phyloP scores from a whole-genome alignment of 306 rosid species.

The Oemleria cerasiformis region DNA sequence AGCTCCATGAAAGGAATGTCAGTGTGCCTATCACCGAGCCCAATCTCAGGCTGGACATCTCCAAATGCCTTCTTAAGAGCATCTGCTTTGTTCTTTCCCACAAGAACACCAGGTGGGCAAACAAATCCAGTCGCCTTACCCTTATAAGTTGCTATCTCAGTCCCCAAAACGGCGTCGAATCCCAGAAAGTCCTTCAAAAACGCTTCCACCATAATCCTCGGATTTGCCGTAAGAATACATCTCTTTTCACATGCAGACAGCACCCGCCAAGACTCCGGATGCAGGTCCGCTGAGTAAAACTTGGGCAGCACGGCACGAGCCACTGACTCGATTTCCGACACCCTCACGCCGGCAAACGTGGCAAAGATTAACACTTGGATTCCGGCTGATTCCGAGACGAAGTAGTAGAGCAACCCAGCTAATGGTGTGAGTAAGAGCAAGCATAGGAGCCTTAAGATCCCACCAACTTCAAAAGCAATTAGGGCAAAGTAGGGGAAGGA shows the following conservation, averaged over 20 bases:
- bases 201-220: constrained; percentile 77
- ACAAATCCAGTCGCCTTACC: constrained; percentile 81
- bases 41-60: constrained; percentile 51
- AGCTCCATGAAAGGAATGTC: constrained; percentile 73
- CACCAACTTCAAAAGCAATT: constrained; percentile 76
- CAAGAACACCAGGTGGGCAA: constrained; percentile 51
- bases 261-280: constrained; percentile 68
- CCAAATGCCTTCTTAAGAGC: constrained; percentile 50
- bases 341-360: constrained; percentile 52
- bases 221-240: constrained; percentile 68
- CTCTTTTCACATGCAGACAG: constrained; percentile 63
- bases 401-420: constrained; percentile 68
- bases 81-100: constrained; percentile 56
- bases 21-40: constrained; percentile 72
- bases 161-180: constrained; percentile 66
- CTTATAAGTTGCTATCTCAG: constrained; percentile 41
- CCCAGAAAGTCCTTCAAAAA: constrained; percentile 68
- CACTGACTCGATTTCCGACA: constrained; percentile 56
- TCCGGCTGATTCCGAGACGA: constrained; percentile 69
- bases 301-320: constrained; percentile 82
- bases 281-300: constrained; percentile 58
- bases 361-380: constrained; percentile 65
- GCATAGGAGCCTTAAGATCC: constrained; percentile 58
- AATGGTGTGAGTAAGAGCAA: constrained; percentile 56
- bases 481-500: constrained; percentile 84